Conservation (phyloP, 345 rosid species). For the Pugionium dolabratum region DNA sequence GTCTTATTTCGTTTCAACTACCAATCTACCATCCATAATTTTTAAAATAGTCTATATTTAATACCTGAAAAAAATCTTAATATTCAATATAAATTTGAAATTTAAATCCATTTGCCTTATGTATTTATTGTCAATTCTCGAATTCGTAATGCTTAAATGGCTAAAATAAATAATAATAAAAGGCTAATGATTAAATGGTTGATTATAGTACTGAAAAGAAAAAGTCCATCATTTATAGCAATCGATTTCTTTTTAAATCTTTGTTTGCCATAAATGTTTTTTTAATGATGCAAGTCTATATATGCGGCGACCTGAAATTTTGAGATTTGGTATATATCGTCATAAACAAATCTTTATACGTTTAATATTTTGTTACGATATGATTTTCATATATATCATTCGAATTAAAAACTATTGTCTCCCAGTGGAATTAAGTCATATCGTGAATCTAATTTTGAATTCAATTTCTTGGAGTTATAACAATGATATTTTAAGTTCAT, state of each 20-base stretch:
- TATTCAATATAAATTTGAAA: no score
- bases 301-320: conserved; percentile 41
- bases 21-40: no score
- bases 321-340: conserved; percentile 19
- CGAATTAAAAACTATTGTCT: background rate
- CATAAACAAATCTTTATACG: conserved; percentile 2
- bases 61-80: no score
- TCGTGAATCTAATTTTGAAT: background rate
- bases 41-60: no score
- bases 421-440: conserved; percentile 4
- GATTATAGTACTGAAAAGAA: conserved; percentile 41
- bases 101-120: no score
- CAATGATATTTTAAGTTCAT: conserved; percentile 4
- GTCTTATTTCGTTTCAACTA: no score
- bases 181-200: conserved; percentile 37
- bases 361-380: background rate
- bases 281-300: conserved; percentile 27
- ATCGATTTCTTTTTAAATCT: conserved; percentile 38
- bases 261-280: conserved; percentile 37
- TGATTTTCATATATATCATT: background rate
- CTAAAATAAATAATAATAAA: no score
- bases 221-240: conserved; percentile 45
- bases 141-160: no score
- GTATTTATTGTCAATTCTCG: no score
- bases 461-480: background rate